Conservation (phyloP, 2,329 filamentous ascomycete genomes). For the Apiospora kogelbergensis region DNA sequence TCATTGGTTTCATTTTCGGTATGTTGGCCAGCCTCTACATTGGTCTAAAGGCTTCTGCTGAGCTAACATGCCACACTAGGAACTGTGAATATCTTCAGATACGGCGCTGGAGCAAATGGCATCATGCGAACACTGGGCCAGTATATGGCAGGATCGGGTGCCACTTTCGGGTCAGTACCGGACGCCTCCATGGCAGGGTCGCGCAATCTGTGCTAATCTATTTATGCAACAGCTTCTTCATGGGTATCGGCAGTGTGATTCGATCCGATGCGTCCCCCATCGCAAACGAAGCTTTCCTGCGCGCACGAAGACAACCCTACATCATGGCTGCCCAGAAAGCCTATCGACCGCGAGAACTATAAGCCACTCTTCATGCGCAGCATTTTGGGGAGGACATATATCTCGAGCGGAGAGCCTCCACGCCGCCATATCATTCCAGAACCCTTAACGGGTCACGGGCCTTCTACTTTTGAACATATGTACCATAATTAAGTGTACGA, state of each 20-base stretch:
- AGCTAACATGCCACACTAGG: conserved; percentile 49
- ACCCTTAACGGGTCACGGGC: conserved; percentile 5
- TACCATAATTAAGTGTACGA: background rate
- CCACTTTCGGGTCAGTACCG: conserved; percentile 81
- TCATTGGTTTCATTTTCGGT: conserved; percentile 99
- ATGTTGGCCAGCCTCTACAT: conserved; percentile 28
- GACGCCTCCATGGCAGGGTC: background rate
- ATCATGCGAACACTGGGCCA: conserved; percentile 93
- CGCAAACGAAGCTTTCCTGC: conserved; percentile 72
- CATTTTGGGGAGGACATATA: background rate
- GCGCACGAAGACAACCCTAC: conserved; percentile 72
- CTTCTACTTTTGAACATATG: background rate
- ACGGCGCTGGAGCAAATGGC: conserved; percentile 88
- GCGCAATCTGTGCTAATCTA: conserved; percentile 18
- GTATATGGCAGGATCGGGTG: conserved; percentile 93
- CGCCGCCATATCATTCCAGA: background rate
- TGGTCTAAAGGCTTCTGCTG: background rate
- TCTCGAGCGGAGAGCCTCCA: background rate
- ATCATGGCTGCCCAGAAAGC: conserved; percentile 51
- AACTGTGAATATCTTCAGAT: conserved; percentile 91
- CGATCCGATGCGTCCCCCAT: conserved; percentile 84
- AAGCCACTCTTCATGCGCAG: background rate
- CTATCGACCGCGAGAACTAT: conserved; percentile 36
- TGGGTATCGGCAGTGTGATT: conserved; percentile 97
- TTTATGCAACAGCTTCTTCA: conserved; percentile 73